These are phyloP conservation scores for Globisporangium heterothallicum DNA, from an alignment of 352 stramenopile genomes.

Conservation along the genomic window DNA sequence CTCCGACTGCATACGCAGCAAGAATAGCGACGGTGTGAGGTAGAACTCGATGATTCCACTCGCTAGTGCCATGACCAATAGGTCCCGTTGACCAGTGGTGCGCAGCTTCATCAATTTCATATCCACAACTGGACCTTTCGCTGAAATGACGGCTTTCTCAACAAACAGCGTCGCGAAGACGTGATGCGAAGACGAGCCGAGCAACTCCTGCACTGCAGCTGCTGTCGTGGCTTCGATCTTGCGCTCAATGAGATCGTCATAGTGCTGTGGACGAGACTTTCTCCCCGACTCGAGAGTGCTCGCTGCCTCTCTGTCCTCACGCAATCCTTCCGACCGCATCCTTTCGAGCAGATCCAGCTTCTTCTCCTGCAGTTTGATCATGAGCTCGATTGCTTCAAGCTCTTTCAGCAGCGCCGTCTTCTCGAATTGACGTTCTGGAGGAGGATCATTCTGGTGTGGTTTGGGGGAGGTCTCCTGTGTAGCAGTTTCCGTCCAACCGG, in stretches of 20 bases:
- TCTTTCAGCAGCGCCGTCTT: constrained; percentile 23
- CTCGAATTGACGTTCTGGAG: background rate
- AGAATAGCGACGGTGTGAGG: constrained; percentile 15
- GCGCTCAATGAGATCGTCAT: constrained; percentile 10
- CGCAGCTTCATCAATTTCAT: constrained; percentile 42
- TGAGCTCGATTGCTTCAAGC: constrained; percentile 25
- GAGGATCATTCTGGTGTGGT: background rate
- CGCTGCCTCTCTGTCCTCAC: background rate
- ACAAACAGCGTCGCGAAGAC: constrained; percentile 47
- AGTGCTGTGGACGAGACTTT: background rate
- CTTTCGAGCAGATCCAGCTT: constrained; percentile 31
- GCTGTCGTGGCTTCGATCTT: constrained; percentile 14
- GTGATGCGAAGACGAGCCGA: background rate
- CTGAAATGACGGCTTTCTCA: constrained; percentile 12
- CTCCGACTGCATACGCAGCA: constrained; percentile 16
- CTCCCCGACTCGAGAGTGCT: background rate
- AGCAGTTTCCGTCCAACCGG: too few relatives aligned
- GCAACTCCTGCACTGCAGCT: constrained; percentile 2
- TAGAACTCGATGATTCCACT: constrained; percentile 29
- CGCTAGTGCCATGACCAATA: constrained; percentile 28
- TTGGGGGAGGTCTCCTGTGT: background rate
- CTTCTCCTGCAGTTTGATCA: constrained; percentile 36
- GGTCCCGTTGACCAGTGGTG: constrained; percentile 16
- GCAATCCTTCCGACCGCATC: constrained; percentile 16
- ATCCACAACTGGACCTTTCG: constrained; percentile 19